phyloP scores from a whole-genome alignment of 2,329 filamentous ascomycete genomes.

The Aspergillus ustus region DNA sequence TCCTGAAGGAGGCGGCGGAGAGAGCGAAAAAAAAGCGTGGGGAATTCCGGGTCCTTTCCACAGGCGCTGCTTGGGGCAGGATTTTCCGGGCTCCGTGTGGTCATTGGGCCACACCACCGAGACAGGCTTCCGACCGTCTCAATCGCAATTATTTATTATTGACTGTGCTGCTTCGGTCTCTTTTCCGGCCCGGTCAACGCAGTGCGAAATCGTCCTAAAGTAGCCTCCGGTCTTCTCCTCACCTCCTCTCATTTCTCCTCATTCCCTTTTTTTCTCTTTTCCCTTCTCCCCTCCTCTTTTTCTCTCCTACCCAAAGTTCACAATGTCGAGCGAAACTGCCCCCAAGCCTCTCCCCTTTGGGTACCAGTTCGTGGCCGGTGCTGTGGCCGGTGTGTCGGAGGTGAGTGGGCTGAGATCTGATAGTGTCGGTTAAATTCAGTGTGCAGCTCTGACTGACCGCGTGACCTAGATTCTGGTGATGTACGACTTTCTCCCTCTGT shows the following conservation, averaged over 20 bases:
- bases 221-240: slow-evolving; percentile 10
- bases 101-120: slow-evolving; percentile 3
- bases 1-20: slow-evolving; percentile 2
- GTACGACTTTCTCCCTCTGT: slow-evolving; percentile 54
- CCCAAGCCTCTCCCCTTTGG: slow-evolving; percentile 83
- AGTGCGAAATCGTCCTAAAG: background rate
- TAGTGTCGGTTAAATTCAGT: slow-evolving; percentile 24
- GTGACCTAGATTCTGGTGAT: slow-evolving; percentile 77
- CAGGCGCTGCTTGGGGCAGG: background rate
- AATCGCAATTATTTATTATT: background rate
- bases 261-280: slow-evolving; percentile 22
- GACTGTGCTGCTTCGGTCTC: slow-evolving; percentile 6
- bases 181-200: slow-evolving; percentile 11
- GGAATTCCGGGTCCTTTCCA: slow-evolving; percentile 12
- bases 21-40: slow-evolving; percentile 7
- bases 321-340: slow-evolving; percentile 63
- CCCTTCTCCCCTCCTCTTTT: slow-evolving; percentile 18
- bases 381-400: slow-evolving; percentile 97
- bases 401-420: slow-evolving; percentile 55
- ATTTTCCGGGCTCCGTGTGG: slow-evolving; percentile 3
- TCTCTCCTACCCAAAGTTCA: slow-evolving; percentile 34
- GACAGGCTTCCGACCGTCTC: slow-evolving; percentile 1
- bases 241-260: slow-evolving; percentile 19
- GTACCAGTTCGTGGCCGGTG: slow-evolving; percentile 96
- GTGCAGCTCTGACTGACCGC: slow-evolving; percentile 10